Percentiles rank a stretch among this genome's conserved stretches.
Conservation (phyloP, 2,329 filamentous ascomycete genomes). For the Chaetomium sp. region DNA sequence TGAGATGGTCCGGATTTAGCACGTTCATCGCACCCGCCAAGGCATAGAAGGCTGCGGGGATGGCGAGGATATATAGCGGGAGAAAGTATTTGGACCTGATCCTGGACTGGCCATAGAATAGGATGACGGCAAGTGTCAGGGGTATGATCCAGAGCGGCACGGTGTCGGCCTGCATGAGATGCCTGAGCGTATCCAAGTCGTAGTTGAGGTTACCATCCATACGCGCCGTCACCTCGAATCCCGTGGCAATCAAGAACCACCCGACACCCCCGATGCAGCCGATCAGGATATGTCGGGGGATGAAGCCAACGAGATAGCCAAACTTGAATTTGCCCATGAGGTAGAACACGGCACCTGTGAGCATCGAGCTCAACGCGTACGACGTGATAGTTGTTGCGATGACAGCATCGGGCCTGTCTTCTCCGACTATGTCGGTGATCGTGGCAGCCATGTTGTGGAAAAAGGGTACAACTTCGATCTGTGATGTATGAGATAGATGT, state of each 20-base stretch:
- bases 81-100: conserved; percentile 82
- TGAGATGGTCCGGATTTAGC: conserved; percentile 67
- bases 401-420: conserved; percentile 79
- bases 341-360: conserved; percentile 92
- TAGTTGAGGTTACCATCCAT: conserved; percentile 85
- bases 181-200: conserved; percentile 72
- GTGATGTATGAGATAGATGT: conserved; percentile 18
- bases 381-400: conserved; percentile 93
- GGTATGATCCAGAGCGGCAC: conserved; percentile 82
- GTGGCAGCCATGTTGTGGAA: conserved; percentile 98
- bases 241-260: conserved; percentile 89
- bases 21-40: conserved; percentile 70
- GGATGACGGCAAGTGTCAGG: conserved; percentile 70
- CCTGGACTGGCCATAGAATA: conserved; percentile 76
- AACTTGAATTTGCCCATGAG: conserved; percentile 84
- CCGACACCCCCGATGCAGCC: conserved; percentile 97
- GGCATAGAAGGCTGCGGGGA: conserved; percentile 77
- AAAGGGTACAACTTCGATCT: conserved; percentile 97
- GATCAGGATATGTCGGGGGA: conserved; percentile 92
- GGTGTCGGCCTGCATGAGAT: conserved; percentile 73
- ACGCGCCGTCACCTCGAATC: conserved; percentile 88
- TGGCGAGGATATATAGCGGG: conserved; percentile 79
- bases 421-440: conserved; percentile 76
- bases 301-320: conserved; percentile 93
- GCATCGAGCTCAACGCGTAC: conserved; percentile 84